Evolutionary conservation across 257 asterid species (phyloP).

Genomic region (Jasminum sambac): DNA sequence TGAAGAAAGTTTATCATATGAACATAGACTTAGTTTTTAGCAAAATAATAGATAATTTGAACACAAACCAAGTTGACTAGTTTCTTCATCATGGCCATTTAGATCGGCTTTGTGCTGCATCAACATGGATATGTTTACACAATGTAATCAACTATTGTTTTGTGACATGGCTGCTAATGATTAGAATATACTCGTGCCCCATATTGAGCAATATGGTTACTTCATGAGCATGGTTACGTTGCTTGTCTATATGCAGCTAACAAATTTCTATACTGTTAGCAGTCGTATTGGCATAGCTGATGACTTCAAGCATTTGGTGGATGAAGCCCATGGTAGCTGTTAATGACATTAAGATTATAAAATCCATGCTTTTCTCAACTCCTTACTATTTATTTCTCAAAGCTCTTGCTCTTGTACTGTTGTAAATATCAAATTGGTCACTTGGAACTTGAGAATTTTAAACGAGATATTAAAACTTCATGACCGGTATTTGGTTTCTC

Average conservation of each 20-base stretch:
- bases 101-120: too few relatives aligned
- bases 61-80: too few relatives aligned
- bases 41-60: too few relatives aligned
- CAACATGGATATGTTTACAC: too few relatives aligned
- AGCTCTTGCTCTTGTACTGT: conserved; percentile 24
- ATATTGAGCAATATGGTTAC: too few relatives aligned
- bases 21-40: too few relatives aligned
- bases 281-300: conserved; percentile 99
- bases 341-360: conserved; percentile 12
- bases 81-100: too few relatives aligned
- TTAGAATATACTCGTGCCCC: neutral
- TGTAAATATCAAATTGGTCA: conserved; percentile 20
- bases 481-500: conserved; percentile 13
- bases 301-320: conserved; percentile 91
- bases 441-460: conserved; percentile 17
- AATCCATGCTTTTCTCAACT: neutral
- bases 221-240: too few relatives aligned
- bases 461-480: conserved; percentile 9
- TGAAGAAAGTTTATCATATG: too few relatives aligned
- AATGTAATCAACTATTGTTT: neutral
- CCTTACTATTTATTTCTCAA: neutral
- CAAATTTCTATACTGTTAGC: too few relatives aligned
- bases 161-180: neutral
- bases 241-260: too few relatives aligned
- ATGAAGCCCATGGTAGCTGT: conserved; percentile 90